Conservation (phyloP, 139 green algal genomes). For the Chloropicon primus region DNA sequence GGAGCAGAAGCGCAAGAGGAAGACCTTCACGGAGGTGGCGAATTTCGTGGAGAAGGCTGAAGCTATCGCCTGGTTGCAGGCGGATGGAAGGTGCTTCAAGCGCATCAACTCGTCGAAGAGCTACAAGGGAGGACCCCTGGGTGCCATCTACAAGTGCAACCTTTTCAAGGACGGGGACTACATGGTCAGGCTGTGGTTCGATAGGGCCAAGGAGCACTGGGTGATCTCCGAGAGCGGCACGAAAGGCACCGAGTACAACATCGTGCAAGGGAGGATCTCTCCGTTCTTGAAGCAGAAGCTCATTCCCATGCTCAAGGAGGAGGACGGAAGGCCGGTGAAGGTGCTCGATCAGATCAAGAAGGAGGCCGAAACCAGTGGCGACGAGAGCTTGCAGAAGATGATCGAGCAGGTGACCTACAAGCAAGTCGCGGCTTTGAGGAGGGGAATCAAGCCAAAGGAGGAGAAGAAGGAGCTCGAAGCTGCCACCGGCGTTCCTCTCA, state of each 20-base stretch:
- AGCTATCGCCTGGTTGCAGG: neutral
- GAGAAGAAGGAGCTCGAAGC: neutral
- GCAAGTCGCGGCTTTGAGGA: neutral
- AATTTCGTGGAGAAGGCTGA: neutral
- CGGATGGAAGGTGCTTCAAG: neutral
- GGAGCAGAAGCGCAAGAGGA: neutral
- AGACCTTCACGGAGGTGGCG: neutral
- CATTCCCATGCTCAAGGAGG: neutral
- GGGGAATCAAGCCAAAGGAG: neutral
- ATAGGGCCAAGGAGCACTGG: neutral
- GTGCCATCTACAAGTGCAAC: neutral
- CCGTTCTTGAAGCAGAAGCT: neutral
- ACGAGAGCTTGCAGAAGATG: neutral
- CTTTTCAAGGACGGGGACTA: neutral
- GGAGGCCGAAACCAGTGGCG: neutral
- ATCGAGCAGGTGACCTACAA: neutral
- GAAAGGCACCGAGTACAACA: neutral
- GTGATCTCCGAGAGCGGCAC: neutral
- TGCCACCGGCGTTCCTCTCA: no score
- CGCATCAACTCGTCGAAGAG: neutral
- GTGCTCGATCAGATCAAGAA: neutral
- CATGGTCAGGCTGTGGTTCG: neutral
- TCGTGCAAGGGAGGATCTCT: neutral
- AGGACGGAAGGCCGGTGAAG: neutral
- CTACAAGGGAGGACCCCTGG: neutral